A percentile compares a stretch with the other conserved stretches of the same genome.
Conservation (phyloP, 2,329 filamentous ascomycete species). For the Verticillium klebahnii region DNA sequence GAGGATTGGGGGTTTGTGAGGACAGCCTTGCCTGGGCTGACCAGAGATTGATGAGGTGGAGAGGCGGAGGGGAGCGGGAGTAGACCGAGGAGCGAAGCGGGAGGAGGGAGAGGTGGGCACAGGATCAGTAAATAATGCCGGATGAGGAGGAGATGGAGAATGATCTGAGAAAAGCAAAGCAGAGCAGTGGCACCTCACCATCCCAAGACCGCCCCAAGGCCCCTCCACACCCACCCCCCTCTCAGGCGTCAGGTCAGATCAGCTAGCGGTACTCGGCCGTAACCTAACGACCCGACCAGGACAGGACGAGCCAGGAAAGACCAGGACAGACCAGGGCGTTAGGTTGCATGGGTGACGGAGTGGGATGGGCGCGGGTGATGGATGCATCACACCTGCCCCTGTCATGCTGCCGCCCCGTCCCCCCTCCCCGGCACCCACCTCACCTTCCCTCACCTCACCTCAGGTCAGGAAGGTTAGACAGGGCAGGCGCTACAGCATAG, state of each 20-base stretch:
- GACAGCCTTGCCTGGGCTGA: not conserved
- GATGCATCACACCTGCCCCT: not conserved
- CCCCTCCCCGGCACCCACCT: not conserved
- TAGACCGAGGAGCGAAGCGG: not conserved
- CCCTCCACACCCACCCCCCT: not conserved
- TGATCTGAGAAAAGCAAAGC: not conserved
- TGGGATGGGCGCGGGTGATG: not conserved
- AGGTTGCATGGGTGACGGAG: not conserved
- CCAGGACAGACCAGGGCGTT: not conserved
- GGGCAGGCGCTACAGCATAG: not conserved
- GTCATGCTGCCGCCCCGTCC: not conserved
- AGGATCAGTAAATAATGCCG: not conserved
- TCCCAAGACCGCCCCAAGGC: not conserved
- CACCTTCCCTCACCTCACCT: not conserved
- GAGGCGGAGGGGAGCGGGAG: not conserved
- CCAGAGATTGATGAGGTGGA: not conserved
- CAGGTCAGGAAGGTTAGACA: not conserved
- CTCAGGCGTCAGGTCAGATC: not conserved
- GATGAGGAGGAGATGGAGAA: not conserved
- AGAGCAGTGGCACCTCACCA: not conserved
- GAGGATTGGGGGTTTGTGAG: not conserved
- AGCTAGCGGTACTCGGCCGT: not conserved
- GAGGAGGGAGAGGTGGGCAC: not conserved
- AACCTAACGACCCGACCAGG: not conserved
- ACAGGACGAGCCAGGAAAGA: not conserved